Evolutionary conservation across 2,329 filamentous ascomycete genomes (phyloP).

Genomic region (Colletotrichum sp.): DNA sequence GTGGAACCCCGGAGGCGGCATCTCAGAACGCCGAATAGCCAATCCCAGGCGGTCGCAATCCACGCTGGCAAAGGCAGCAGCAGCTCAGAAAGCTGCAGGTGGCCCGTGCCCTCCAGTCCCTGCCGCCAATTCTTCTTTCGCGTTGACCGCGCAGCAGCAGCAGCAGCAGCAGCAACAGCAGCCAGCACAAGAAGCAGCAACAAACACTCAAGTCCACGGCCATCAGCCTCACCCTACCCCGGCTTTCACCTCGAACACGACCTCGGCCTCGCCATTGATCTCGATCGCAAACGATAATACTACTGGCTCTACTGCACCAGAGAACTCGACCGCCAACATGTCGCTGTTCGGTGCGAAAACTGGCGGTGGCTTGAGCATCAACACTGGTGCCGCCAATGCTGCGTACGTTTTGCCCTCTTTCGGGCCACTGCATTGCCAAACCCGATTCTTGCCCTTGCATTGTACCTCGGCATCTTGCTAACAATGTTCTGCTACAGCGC

Average conservation of each 20-base stretch:
- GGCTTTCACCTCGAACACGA: neutral
- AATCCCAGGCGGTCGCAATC: constrained; percentile 4
- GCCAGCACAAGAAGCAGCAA: neutral
- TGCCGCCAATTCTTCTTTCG: constrained; percentile 19
- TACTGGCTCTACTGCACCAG: neutral
- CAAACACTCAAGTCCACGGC: neutral
- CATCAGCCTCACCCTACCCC: neutral
- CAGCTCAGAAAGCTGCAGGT: neutral
- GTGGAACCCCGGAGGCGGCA: neutral
- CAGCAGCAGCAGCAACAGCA: neutral
- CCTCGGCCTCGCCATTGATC: neutral
- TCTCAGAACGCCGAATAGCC: neutral
- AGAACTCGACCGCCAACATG: constrained; percentile 1
- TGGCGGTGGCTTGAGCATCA: constrained; percentile 65
- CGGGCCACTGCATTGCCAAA: neutral
- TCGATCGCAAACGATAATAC: neutral
- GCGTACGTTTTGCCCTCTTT: constrained; percentile 44
- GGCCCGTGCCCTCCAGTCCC: neutral
- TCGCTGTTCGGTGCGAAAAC: constrained; percentile 9
- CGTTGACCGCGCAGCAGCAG: neutral
- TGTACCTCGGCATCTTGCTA: neutral
- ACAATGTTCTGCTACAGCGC: neutral
- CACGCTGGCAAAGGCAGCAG: neutral
- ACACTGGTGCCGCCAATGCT: constrained; percentile 64
- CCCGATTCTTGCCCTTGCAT: too few relatives aligned